Percentiles rank a stretch among this genome's conserved stretches.
These are phyloP conservation scores for Cladobotryum mycophilum DNA, from an alignment of 2,329 filamentous ascomycete species.

Conservation along the genomic window DNA sequence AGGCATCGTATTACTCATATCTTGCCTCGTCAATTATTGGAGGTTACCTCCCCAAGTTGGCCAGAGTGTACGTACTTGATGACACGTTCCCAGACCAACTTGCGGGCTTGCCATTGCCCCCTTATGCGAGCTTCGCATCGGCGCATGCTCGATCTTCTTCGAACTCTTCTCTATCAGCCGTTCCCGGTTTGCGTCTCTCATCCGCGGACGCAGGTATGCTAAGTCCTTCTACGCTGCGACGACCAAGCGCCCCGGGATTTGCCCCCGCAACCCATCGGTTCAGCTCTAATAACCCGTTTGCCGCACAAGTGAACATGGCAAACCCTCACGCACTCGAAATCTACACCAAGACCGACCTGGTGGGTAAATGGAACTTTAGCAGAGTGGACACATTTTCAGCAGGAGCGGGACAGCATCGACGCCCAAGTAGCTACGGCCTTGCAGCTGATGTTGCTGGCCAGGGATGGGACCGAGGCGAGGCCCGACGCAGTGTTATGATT, in stretches of 20 bases:
- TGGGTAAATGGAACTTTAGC: constrained; percentile 53
- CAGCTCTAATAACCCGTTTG: constrained; percentile 57
- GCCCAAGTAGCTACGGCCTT: constrained; percentile 54
- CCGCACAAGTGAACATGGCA: constrained; percentile 30
- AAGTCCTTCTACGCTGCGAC: background rate
- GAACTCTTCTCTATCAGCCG: constrained; percentile 20
- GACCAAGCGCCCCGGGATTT: background rate
- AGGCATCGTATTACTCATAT: constrained; percentile 72
- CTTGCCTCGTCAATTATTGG: constrained; percentile 75
- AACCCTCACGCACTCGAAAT: constrained; percentile 50
- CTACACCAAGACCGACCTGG: constrained; percentile 54
- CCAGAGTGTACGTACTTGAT: constrained; percentile 79
- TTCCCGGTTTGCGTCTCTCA: constrained; percentile 19
- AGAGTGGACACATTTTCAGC: constrained; percentile 35
- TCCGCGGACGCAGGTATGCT: constrained; percentile 15
- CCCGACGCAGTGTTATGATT: constrained; percentile 48
- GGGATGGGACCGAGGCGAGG: constrained; percentile 47
- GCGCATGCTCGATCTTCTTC: constrained; percentile 28
- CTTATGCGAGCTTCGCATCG: constrained; percentile 34
- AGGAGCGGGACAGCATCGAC: constrained; percentile 22
- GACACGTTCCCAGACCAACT: constrained; percentile 75
- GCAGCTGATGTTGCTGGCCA: constrained; percentile 43
- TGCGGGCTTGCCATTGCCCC: constrained; percentile 59
- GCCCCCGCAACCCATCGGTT: constrained; percentile 33
- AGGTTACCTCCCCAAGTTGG: constrained; percentile 66